Evolutionary conservation across 257 asterid genomes (phyloP).

Genomic region (Nicotiana attenuata): DNA sequence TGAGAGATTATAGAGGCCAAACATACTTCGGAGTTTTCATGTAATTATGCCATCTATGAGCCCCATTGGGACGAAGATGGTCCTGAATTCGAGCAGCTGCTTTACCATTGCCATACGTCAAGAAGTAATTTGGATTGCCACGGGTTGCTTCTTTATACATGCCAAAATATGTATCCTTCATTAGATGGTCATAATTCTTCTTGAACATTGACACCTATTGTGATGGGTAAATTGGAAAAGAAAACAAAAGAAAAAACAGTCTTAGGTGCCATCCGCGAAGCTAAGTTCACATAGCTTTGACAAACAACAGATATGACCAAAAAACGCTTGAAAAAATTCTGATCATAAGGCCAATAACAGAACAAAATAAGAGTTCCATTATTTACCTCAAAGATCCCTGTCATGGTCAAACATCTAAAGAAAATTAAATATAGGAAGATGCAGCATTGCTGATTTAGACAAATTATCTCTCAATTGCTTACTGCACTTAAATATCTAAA

Average conservation of each 20-base stretch:
- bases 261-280: not conserved
- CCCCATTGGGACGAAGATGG: conserved; percentile 74
- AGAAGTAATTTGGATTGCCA: conserved; percentile 57
- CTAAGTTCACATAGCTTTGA: not conserved
- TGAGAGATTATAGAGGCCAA: not conserved
- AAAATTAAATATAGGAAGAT: not conserved
- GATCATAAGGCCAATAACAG: not conserved
- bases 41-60: conserved; percentile 76
- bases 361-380: not conserved
- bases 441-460: not conserved
- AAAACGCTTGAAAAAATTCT: not conserved
- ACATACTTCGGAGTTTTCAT: conserved; percentile 59
- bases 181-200: conserved; percentile 59
- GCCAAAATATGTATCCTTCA: conserved; percentile 41
- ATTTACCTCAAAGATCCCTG: not conserved
- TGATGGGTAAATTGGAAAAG: conserved; percentile 5
- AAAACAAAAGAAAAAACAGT: not conserved
- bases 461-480: not conserved
- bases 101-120: conserved; percentile 66
- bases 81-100: conserved; percentile 71
- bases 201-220: conserved; percentile 64
- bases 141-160: conserved; percentile 46
- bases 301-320: not conserved
- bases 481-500: not conserved
- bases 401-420: not conserved